Percentiles rank a stretch among this genome's conserved stretches.
phyloP scores from a whole-genome alignment of 2,329 filamentous ascomycete species.

The Sordariomycetes sp. region DNA sequence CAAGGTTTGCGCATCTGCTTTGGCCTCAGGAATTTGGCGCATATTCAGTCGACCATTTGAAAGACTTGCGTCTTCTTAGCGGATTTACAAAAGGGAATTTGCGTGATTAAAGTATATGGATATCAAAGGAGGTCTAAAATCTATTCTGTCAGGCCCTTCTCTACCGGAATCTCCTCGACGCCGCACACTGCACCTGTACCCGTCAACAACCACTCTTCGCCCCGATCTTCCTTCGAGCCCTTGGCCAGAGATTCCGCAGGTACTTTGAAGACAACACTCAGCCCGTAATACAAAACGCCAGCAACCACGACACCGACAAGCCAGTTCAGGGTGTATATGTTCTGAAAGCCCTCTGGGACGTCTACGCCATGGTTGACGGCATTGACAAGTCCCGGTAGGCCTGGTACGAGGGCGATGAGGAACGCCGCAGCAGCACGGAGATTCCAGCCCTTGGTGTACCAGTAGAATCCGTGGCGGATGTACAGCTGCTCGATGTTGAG shows the following conservation, averaged over 20 bases:
- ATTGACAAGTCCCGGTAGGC: conserved; percentile 12
- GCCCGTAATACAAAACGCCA: conserved; percentile 6
- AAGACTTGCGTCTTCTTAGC: too few relatives aligned
- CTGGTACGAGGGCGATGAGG: conserved; percentile 16
- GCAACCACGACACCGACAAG: conserved; percentile 9
- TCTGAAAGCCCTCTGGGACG: conserved; percentile 7
- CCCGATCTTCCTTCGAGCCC: conserved; percentile 4
- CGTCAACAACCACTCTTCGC: conserved; percentile 4
- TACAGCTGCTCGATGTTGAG: conserved; percentile 27
- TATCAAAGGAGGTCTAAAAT: not conserved
- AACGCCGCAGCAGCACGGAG: conserved; percentile 19
- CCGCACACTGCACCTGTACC: conserved; percentile 1
- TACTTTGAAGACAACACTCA: conserved; percentile 3
- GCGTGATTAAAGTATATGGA: too few relatives aligned
- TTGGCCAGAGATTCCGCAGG: conserved; percentile 3
- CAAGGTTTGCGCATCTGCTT: too few relatives aligned
- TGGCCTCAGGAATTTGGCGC: too few relatives aligned
- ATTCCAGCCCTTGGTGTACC: conserved; percentile 18
- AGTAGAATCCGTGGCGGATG: conserved; percentile 19
- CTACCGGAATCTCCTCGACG: conserved; percentile 2
- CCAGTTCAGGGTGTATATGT: conserved; percentile 14
- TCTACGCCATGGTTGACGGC: conserved; percentile 9
- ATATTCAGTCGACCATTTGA: too few relatives aligned
- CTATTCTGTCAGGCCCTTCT: not conserved
- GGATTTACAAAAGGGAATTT: too few relatives aligned